Evolutionary conservation across 306 rosid genomes (phyloP).

Genomic region (Fragaria ananassa): DNA sequence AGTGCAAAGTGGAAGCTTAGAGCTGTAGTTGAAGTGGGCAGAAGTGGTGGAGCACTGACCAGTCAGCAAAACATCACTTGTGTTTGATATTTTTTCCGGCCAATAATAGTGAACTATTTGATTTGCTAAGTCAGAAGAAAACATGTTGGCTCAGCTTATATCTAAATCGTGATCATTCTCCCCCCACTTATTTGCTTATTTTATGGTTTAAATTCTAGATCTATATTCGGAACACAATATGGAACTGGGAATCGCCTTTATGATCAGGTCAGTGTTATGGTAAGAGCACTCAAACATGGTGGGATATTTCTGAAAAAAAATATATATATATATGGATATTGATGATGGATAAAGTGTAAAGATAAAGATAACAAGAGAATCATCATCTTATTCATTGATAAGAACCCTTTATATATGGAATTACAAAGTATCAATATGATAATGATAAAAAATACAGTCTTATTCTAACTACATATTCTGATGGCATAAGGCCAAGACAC

Average conservation of each 20-base stretch:
- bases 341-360: no score
- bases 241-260: no score
- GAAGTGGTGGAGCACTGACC: conserved; percentile 9
- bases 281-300: not conserved
- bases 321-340: no score
- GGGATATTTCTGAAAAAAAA: not conserved
- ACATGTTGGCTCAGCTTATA: not conserved
- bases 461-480: no score
- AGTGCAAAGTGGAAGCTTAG: conserved; percentile 17
- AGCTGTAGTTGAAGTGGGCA: not conserved
- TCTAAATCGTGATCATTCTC: not conserved
- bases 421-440: no score
- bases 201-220: not conserved
- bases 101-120: not conserved
- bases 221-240: not conserved
- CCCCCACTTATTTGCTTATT: not conserved
- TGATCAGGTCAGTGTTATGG: conserved; percentile 1
- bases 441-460: no score
- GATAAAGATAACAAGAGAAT: no score
- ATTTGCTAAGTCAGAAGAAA: not conserved
- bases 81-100: not conserved
- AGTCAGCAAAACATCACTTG: not conserved
- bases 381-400: no score
- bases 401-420: no score
- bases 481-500: no score